Base-by-base conservation (phyloP, 2,329 filamentous ascomycete genomes). In the Diaporthe ampelina region DNA sequence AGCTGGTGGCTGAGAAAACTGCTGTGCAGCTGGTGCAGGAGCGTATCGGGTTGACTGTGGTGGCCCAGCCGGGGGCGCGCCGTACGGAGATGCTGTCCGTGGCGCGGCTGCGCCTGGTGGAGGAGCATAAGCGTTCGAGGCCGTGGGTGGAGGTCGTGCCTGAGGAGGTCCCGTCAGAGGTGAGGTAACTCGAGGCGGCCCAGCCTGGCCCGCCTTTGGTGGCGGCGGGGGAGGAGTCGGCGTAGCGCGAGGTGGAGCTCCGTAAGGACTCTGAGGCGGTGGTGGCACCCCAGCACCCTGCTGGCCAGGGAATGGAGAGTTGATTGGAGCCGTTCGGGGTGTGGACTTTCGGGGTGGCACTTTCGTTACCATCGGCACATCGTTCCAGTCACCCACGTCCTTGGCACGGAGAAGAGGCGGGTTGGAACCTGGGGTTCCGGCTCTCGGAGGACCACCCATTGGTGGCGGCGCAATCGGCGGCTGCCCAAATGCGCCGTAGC, bases 321-420 rank as follows among this genome's bases (percentile, higher is more conserved):
- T 91, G 68, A 95, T 91, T 4, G 93, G 87, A 69, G 91, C 90
- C 26, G 91, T 86, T 72, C 88, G 91, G 3, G 95, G 95, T 0
- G 96, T 98, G 59, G 88, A 88, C 81, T 93, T 91, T 77, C 95
- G 91, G 29, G 92, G 89, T 19, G 90, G 89, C n/a, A 93, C 88
- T 85, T 96, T 94, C 59, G 91, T 88, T 59, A 98, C 94, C 79
- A 98, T 90, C 1, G 97, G 97, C 69, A 97, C 93, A 83, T 99
- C 97, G 79, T 99, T 99, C 97, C 97, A 99, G 78, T 94, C 93
- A 37, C 92, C 91, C 76, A 92, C 92, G 77, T 93, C 93, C 80
- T 92, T 92, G 73, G 90, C 87, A 80, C 91, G 91, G 13, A 94
- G 91, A 24, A 94, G 91, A 29, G 95, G 92, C 54, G 91, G 88